Conservation (phyloP, 2,329 filamentous ascomycete species). For the Cordyceps cateniannulata region DNA sequence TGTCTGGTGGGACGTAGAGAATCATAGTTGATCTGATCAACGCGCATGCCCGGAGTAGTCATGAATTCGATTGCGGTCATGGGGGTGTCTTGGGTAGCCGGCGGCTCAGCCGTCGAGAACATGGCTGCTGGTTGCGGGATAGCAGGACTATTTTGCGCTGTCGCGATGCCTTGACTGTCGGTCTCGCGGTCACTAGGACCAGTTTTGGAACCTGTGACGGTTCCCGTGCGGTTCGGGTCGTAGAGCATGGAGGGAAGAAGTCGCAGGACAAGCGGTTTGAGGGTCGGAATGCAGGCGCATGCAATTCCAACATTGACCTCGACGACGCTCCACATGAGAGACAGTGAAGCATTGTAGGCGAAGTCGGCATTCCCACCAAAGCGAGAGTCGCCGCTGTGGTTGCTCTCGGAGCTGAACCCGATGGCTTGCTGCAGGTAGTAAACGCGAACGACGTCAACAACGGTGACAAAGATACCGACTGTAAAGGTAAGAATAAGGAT, state of each 20-base stretch:
- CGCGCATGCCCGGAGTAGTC: conserved; percentile 33
- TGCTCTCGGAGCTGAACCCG: conserved; percentile 31
- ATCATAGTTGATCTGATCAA: conserved; percentile 3
- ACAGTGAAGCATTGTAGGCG: conserved; percentile 70
- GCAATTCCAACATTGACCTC: conserved; percentile 89
- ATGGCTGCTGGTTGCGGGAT: not conserved
- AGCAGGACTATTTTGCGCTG: not conserved
- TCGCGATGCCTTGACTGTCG: not conserved
- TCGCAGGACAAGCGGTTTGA: conserved; percentile 76
- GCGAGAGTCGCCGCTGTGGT: conserved; percentile 30
- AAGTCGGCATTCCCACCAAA: conserved; percentile 50
- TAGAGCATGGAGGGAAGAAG: conserved; percentile 52
- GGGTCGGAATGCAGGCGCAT: conserved; percentile 83
- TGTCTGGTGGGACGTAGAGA: conserved; percentile 11
- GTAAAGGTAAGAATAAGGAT: conserved; percentile 83
- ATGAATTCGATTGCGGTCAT: conserved; percentile 40
- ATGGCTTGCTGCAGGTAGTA: conserved; percentile 79
- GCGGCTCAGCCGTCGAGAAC: conserved; percentile 12
- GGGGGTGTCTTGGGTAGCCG: conserved; percentile 20
- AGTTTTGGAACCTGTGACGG: conserved; percentile 20
- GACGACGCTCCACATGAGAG: conserved; percentile 89
- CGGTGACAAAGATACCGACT: conserved; percentile 78
- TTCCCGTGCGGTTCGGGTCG: conserved; percentile 40
- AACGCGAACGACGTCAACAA: conserved; percentile 84
- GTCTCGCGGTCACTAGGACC: conserved; percentile 24